Evolutionary conservation across 192 early-diverging fungal genomes (phyloP).

Genomic region (Gonapodya sp.): DNA sequence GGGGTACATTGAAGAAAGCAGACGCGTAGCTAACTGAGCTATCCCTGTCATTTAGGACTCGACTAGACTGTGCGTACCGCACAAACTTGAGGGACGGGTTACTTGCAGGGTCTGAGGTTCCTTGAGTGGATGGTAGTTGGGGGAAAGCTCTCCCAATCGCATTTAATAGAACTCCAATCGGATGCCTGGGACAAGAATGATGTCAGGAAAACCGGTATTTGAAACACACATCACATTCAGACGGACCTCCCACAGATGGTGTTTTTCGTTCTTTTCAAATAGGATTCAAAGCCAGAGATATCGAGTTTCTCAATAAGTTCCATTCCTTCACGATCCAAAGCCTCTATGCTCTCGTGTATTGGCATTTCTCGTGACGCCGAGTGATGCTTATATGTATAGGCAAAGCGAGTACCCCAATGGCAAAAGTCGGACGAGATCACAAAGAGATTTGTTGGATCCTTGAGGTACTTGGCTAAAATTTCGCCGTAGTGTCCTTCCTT

Average conservation of each 20-base stretch:
- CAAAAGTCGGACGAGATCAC: slow-evolving; percentile 97
- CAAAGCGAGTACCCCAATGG: slow-evolving; percentile 89
- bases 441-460: slow-evolving; percentile 63
- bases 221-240: not conserved
- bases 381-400: slow-evolving; percentile 39
- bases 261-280: slow-evolving; percentile 69
- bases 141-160: slow-evolving; percentile 24
- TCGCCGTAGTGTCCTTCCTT: slow-evolving; percentile 60
- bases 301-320: slow-evolving; percentile 51
- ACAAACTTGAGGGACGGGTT: slow-evolving; percentile 50
- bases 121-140: not conserved
- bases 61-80: slow-evolving; percentile 76
- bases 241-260: slow-evolving; percentile 77
- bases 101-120: not conserved
- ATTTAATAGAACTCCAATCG: slow-evolving; percentile 74
- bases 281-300: slow-evolving; percentile 50
- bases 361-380: slow-evolving; percentile 19
- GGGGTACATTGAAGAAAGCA: slow-evolving; percentile 22
- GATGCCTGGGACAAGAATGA: slow-evolving; percentile 19
- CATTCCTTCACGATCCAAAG: slow-evolving; percentile 78
- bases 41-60: slow-evolving; percentile 39
- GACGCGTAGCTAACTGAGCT: slow-evolving; percentile 75
- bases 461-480: slow-evolving; percentile 65
- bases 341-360: slow-evolving; percentile 70
- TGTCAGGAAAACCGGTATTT: slow-evolving; percentile 29